Base-by-base conservation (phyloP, 148 eudicot genomes). In the Arctostaphylos glauca region DNA sequence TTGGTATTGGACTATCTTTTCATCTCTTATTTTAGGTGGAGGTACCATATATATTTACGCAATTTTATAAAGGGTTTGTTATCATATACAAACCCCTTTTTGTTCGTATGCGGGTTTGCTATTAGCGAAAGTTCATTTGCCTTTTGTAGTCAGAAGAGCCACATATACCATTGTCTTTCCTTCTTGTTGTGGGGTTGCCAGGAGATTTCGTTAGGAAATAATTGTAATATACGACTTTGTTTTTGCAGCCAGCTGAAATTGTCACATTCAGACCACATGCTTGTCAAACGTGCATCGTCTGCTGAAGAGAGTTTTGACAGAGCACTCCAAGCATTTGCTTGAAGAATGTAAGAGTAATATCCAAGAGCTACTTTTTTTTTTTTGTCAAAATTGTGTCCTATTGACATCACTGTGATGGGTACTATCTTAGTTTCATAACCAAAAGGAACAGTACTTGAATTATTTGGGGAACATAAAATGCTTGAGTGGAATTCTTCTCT, bases 271-370 rank as follows among this genome's bases (percentile, higher is more conserved):
- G 92, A 94, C 6, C 98, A 94, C 87, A 81, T 86, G 88, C 91
- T 94, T 23, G 89, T 92, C 80, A 92, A 90, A 85, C 96, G 95
- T 4, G 67, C 88, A 52, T 77, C 93, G 4, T 59, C 90, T 18
- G 94, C 95, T 0, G 98, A 94, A 85, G 96, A 93, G 78, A 88
- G 79, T 81, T 94, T 94, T 73, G 98, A 94, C 78, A 88, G 95
- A 87, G 98, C 98, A 52, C 83, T 89, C 6, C 96, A 94, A 74
- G 83, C 93, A 48, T 85, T 91, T 86, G 93, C 90, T 38, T 92
- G 89, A 92, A 79, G 62, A 76, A 72, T 19, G 14, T 21, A 18
- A 23, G 66, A 7, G 44, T 49, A 21, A 56, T 46, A 52, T 10
- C 64, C 47, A 49, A 52, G 23, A n/a, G 81, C 70, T 38, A 44